Evolutionary conservation across 768 basidiomycete genomes (phyloP).

Genomic region (Leucogyrophana mollusca): DNA sequence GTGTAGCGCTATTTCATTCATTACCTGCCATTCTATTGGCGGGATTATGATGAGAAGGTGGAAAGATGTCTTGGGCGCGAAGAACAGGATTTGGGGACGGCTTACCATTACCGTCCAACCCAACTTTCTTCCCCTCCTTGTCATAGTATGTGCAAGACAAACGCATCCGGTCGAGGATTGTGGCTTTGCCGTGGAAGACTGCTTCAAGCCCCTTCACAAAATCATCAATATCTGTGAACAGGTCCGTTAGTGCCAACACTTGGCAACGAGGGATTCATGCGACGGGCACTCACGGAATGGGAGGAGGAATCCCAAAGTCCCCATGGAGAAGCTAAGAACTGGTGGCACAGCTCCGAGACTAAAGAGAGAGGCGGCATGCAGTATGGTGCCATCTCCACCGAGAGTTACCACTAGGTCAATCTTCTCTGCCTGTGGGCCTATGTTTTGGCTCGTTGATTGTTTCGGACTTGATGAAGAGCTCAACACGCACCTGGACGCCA

Average conservation of each 20-base stretch:
- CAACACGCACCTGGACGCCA: conserved; percentile 63
- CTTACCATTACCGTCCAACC: conserved; percentile 58
- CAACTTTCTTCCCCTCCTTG: conserved; percentile 54
- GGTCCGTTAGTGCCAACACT: not conserved
- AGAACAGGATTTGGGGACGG: conserved; percentile 9
- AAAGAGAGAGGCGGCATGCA: conserved; percentile 91
- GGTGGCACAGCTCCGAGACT: conserved; percentile 90
- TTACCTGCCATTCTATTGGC: conserved; percentile 83
- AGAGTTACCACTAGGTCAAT: conserved; percentile 89
- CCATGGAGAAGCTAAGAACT: conserved; percentile 64
- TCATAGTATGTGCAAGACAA: conserved; percentile 79
- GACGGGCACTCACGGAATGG: conserved; percentile 75
- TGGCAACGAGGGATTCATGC: not conserved
- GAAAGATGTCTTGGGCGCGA: not conserved
- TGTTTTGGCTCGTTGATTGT: not conserved
- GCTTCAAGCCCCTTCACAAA: conserved; percentile 78
- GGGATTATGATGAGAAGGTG: not conserved
- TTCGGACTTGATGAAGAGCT: not conserved
- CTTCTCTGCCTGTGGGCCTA: conserved; percentile 51
- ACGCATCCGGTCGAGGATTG: conserved; percentile 87
- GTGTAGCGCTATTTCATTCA: conserved; percentile 95
- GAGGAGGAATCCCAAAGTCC: conserved; percentile 88
- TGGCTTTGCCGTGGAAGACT: conserved; percentile 77
- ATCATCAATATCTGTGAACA: conserved; percentile 76
- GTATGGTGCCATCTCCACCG: conserved; percentile 93